These are phyloP conservation scores for Sphagnum contortum DNA, from an alignment of 225 moss, liverwort and hornwort genomes.

Conservation along the genomic window DNA sequence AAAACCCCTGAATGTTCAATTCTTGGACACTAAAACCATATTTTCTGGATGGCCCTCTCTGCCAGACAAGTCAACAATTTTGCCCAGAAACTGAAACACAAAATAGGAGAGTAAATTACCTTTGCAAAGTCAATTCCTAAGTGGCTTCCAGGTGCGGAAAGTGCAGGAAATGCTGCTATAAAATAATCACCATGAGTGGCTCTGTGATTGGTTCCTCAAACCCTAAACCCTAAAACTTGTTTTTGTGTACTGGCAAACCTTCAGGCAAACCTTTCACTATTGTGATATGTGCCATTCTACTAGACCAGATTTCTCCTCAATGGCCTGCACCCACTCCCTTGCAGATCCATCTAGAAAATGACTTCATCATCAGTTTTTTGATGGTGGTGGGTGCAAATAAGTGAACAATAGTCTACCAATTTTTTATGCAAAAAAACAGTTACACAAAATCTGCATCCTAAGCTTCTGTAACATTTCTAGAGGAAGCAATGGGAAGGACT, in stretches of 20 bases:
- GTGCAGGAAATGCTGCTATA: slow-evolving; percentile 83
- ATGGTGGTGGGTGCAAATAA: too few relatives aligned
- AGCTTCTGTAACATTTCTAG: too few relatives aligned
- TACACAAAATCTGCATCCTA: too few relatives aligned
- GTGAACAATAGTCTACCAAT: too few relatives aligned
- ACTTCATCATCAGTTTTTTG: too few relatives aligned
- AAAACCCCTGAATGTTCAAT: too few relatives aligned
- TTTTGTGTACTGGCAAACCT: slow-evolving; percentile 17
- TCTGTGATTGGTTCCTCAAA: slow-evolving; percentile 56
- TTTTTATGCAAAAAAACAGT: too few relatives aligned
- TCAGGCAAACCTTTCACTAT: slow-evolving; percentile 5
- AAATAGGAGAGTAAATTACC: slow-evolving; percentile 16
- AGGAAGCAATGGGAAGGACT: too few relatives aligned
- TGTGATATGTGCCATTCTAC: slow-evolving; percentile 42
- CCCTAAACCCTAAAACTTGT: slow-evolving; percentile 30
- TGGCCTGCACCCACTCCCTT: slow-evolving; percentile 81
- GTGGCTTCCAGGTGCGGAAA: slow-evolving; percentile 51
- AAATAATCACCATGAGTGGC: slow-evolving; percentile 69
- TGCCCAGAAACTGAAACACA: background rate
- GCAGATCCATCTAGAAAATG: slow-evolving; percentile 82
- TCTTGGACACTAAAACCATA: too few relatives aligned
- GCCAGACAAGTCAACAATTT: too few relatives aligned
- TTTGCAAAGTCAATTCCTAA: slow-evolving; percentile 89
- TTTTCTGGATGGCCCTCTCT: too few relatives aligned
- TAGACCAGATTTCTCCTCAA: slow-evolving; percentile 10